Base-by-base conservation (phyloP, 2,329 filamentous ascomycete species). In the Pseudogymnoascus pannorum region DNA sequence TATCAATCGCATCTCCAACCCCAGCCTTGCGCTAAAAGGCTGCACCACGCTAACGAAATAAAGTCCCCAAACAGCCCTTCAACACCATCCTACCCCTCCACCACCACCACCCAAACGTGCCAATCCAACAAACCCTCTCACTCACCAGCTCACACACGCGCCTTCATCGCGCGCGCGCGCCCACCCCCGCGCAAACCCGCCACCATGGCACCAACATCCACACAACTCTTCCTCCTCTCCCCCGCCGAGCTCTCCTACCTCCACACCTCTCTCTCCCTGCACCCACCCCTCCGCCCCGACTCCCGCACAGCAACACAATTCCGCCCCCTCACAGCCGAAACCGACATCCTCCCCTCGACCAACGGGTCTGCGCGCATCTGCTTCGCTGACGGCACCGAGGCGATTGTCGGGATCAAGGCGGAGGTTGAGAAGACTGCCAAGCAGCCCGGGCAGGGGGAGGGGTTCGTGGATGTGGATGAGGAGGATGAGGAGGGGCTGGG, bases 191-290 rank as follows among this genome's bases (percentile, higher is more conserved):
- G 24, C 14, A 29, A 57, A 20, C 22, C 48, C n/a, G 48, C 48
- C 48, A 38, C 66, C 66, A 88, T 91, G 84, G 80, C 87, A 40
- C 82, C 85, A 18, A 64, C 71, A 42, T 66, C 66, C 67, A 80
- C 75, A 69, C 84, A 86, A 70, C 84, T 85, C 76, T 84, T 86
- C 70, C 87, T 91, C 68, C 87, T 97, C 75, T 97, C 92, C 60
- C 93, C 94, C 57, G 92, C 94, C 71, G 94, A 99, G 78, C 89
- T 99, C 70, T 92, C 92, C 69, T 99, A 97, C 78, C 86, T 97
- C 59, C 91, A 96, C 80, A 86, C 84, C 66, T 92, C 93, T 5
- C 91, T 99, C 71, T 83, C 86, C 6, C 87, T 92, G 63, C 77
- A 77, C 44, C 92, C 92, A 9, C 92, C 94, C 18, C 88, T 97